Evolutionary conservation across 331 rosid species (phyloP), one percentile per base, ranked within the genome.

Genomic region (Erythrophleum ivorense): DNA sequence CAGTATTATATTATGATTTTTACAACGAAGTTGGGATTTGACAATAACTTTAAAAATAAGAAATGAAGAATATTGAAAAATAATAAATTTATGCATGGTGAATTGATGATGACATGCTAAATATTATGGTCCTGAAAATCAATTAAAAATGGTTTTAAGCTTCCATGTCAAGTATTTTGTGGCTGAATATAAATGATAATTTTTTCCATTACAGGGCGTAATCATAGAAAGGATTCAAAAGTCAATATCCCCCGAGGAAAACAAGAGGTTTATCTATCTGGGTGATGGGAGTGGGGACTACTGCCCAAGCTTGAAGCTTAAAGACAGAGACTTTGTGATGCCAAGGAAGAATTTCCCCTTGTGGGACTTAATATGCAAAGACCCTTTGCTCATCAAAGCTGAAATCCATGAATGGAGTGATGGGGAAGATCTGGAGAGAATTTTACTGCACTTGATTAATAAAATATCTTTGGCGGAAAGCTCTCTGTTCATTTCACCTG

Each of bases 241-340:
- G 0, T 85, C 87, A 31, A 15, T 83, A 9, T 45, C 49, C 29
- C 29, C 29, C 29, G 29, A 24, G 29, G 86, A 83, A 34, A 89
- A 81, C 60, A 94, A 91, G 74, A 92, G 83, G 81, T 64, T 91
- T 50, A 91, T 92, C 81, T 94, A 94, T 70, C 86, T 91, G 41
- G 98, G 97, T 0, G 98, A 92, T 76, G 97, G 96, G 2, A 63
- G 64, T 77, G 97, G 96, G 0, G 98, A 92, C n/a, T 89, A 91
- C 18, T 92, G 96, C 82, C 94, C 98, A 41, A 91, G 93, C 80
- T 83, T 92, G 89, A 94, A 80, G 81, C 94, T 91, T 3, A 85
- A 79, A 67, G 97, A 88, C 4, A 75, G 62, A 48, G 92, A 92
- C 48, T 88, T 86, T 59, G 73, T 91, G 81, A 91, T 92, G 97